phyloP scores from a whole-genome alignment of 2,329 filamentous ascomycete species.

The Salinomyces thailandicus region DNA sequence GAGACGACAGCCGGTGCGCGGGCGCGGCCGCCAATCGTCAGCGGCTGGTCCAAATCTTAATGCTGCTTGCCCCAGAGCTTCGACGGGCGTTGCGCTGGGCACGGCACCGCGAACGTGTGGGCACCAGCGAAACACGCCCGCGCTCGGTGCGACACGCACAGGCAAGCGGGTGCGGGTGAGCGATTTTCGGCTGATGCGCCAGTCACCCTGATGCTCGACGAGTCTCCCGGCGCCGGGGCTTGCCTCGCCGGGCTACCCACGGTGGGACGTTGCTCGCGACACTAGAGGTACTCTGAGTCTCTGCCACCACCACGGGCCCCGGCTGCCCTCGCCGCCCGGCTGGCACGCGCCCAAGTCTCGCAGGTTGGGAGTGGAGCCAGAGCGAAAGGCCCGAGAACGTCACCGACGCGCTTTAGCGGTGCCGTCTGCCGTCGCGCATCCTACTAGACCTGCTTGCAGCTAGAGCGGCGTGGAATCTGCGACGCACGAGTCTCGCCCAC shows the following conservation, averaged over 20 bases:
- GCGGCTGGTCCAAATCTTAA: constrained; percentile 3
- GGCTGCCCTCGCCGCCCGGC: too few relatives aligned
- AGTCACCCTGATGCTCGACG: too few relatives aligned
- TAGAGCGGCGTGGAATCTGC: background rate
- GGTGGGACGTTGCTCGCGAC: too few relatives aligned
- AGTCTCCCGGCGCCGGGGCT: background rate
- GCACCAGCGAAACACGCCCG: too few relatives aligned
- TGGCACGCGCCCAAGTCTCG: too few relatives aligned
- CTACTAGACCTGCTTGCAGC: background rate
- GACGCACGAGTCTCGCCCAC: too few relatives aligned
- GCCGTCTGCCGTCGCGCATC: constrained; percentile 4
- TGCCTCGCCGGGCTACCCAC: background rate
- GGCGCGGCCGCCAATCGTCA: constrained; percentile 3
- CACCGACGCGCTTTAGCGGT: background rate
- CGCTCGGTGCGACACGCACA: background rate
- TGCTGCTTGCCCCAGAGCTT: background rate
- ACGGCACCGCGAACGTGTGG: constrained; percentile 1
- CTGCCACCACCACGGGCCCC: too few relatives aligned
- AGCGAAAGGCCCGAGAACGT: constrained; percentile 9
- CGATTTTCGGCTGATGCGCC: constrained; percentile 5
- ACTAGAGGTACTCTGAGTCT: too few relatives aligned
- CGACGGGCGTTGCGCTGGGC: background rate
- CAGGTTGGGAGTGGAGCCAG: constrained; percentile 7
- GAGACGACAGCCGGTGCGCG: background rate
- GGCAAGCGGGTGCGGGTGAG: too few relatives aligned